Conservation (phyloP, 352 stramenopile species). For the Phytopythium sindhum region DNA sequence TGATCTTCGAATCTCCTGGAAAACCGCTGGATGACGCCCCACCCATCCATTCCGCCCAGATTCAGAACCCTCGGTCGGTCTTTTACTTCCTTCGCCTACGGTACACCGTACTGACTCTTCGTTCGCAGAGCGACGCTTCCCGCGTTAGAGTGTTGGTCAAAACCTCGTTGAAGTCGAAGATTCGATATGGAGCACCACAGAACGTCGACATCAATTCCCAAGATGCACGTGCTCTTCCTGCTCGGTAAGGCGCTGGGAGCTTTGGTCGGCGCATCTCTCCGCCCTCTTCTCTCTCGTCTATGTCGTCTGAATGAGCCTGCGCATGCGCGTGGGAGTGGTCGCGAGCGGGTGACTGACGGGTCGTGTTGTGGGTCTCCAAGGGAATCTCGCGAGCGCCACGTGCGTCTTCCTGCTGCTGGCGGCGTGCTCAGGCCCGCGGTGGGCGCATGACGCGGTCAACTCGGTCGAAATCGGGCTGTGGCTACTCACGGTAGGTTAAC, state of each 20-base stretch:
- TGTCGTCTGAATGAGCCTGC: background rate
- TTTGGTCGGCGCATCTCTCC: background rate
- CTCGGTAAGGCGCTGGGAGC: slow-evolving; percentile 19
- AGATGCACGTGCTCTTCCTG: slow-evolving; percentile 38
- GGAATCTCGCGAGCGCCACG: slow-evolving; percentile 44
- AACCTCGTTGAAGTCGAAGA: background rate
- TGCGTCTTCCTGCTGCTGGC: slow-evolving; percentile 46
- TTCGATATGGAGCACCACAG: background rate
- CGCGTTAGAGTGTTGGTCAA: background rate
- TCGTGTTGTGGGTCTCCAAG: slow-evolving; percentile 16
- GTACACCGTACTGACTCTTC: background rate
- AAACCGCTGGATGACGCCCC: background rate
- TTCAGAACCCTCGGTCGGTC: slow-evolving; percentile 12
- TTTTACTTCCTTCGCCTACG: slow-evolving; percentile 1
- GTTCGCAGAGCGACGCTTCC: background rate
- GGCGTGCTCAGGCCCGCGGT: slow-evolving; percentile 44
- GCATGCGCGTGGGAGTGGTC: background rate
- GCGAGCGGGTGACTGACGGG: background rate
- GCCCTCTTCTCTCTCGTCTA: background rate
- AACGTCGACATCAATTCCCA: background rate
- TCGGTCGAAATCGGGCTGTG: slow-evolving; percentile 74
- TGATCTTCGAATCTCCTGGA: background rate
- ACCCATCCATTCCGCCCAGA: slow-evolving; percentile 6
- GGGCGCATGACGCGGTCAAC: slow-evolving; percentile 64
- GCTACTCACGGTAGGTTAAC: slow-evolving; percentile 41